Percentiles rank a stretch among this genome's conserved stretches.
These are phyloP conservation scores for Basipetospora chlamydospora DNA, from an alignment of 2,329 filamentous ascomycete species.

Conservation along the genomic window DNA sequence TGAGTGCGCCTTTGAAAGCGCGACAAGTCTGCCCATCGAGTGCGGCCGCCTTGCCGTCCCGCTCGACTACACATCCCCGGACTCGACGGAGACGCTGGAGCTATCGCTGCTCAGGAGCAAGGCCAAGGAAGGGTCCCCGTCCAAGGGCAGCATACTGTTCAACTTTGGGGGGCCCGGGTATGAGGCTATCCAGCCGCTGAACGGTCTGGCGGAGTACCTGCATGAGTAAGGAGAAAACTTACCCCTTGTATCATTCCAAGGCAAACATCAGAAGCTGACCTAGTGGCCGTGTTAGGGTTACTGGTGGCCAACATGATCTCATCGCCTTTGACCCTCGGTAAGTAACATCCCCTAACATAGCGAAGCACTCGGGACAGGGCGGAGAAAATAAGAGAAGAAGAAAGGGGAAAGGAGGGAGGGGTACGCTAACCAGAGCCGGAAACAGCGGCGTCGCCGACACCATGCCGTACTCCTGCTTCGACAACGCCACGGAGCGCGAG, in stretches of 20 bases:
- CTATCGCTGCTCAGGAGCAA: constrained; percentile 6
- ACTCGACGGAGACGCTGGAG: constrained; percentile 6
- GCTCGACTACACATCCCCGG: constrained; percentile 8
- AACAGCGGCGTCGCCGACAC: background rate
- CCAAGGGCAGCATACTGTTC: constrained; percentile 16
- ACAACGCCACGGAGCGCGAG: background rate
- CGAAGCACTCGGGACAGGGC: too few species aligned
- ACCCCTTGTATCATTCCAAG: too few species aligned
- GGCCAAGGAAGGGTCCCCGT: constrained; percentile 8
- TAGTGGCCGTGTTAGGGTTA: constrained; percentile 10
- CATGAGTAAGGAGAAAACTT: background rate
- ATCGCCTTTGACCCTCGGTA: constrained; percentile 16
- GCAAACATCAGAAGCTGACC: background rate
- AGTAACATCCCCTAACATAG: background rate
- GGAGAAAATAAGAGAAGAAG: too few species aligned
- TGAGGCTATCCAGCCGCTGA: constrained; percentile 6
- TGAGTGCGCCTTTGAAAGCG: too few species aligned
- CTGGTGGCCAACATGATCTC: constrained; percentile 14
- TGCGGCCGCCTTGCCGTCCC: constrained; percentile 10
- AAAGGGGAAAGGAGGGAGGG: too few species aligned
- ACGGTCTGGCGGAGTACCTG: background rate
- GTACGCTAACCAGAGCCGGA: too few species aligned
- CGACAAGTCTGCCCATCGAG: too few species aligned
- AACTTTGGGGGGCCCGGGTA: constrained; percentile 16
- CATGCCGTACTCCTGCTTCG: background rate